Base-by-base conservation (phyloP, 2,329 filamentous ascomycete genomes). In the Cladosporium sp. region DNA sequence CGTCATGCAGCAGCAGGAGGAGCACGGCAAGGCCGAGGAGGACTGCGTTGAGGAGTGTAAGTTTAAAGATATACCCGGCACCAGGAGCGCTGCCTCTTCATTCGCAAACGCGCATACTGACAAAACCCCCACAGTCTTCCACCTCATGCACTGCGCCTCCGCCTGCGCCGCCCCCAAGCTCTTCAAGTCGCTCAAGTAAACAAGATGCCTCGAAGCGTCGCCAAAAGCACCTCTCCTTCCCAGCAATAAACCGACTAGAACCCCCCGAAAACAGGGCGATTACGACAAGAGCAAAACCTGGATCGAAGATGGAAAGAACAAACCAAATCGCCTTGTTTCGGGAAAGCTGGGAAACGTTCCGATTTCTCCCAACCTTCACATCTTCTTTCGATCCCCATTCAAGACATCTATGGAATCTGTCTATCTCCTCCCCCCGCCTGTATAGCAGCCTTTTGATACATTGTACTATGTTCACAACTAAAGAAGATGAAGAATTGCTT, bases 21-120 rank as follows among this genome's bases (percentile, higher is more conserved):
- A 85, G 58, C 83, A 85, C 62, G 78, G 79, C 72, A 83, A 84
- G 73, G 84, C 84, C 63, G 83, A 87, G 66, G 93, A 98, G 81
- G 91, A 97, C 78, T 98, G 93, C 67, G 89, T 97, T 61, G 93
- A 98, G 79, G 93, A 98, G 79, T 98, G 93, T 97, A 86, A 74
- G 91, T 83, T 27, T 16, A 7, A 13, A 9, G 30, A 38, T 47
- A 3, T 6, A 25, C 15, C n/a, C 9, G 22, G 22, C 22, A 5
- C 9, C 9, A 4, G 9, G 22, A 2, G 11, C 22, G 2, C 5
- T 42, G 4, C 13, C 12, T n/a, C 22, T 18, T 7, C 19, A n/a
- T n/a, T n/a, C n/a, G n/a, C n/a, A n/a, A n/a, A n/a, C n/a, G 22
- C 15, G 9, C 3, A 7, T 50, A 50, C 47, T 50, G 39, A 50